Evolutionary conservation across 1,284 basidiomycete species (phyloP), one percentile per base, ranked within the genome.

Genomic region (Sporisorium exsertum): DNA sequence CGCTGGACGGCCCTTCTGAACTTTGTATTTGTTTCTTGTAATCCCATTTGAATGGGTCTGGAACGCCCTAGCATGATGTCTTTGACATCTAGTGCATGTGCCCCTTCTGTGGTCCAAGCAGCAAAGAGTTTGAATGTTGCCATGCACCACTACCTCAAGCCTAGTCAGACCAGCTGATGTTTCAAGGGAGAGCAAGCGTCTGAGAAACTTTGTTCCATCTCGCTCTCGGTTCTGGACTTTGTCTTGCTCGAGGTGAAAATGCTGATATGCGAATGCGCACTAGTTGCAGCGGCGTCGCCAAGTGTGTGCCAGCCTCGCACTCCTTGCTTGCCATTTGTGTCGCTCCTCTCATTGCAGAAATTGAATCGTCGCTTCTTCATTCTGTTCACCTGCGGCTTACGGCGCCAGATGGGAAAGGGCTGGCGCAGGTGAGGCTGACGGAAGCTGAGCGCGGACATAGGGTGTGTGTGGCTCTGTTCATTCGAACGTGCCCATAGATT

Each of bases 11-110:
- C 8, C 10, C 37, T 40, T 16, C 16, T 16, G 27, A n/a, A 32
- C 18, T 9, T 32, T 49, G 47, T 49, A 49, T 27, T 49, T 49
- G 27, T 16, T 49, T 49, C n/a, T 8, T 49, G 47, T 49, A 49
- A 49, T 32, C 47, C 8, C 32, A 49, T 16, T 29, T 12, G 20
- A 10, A 5, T 46, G n/a, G 43, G 13, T 22, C 20, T 24, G 5
- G 5, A 20, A n/a, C 20, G n/a, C 18, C 22, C 29, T 49, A 18
- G 32, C 27, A n/a, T 45, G 42, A n/a, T 22, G 1, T 22, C 24
- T 12, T 7, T 9, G 16, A 18, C 40, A 43, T 43, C 20, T n/a
- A n/a, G 24, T n/a, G 20, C 20, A 15, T 24, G 4, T n/a, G 8
- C n/a, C n/a, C n/a, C n/a, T 32, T 13, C 22, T 27, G 2, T 18